Evolutionary conservation across 1,284 basidiomycete species (phyloP).

Genomic region (Cryptococcus sp.): DNA sequence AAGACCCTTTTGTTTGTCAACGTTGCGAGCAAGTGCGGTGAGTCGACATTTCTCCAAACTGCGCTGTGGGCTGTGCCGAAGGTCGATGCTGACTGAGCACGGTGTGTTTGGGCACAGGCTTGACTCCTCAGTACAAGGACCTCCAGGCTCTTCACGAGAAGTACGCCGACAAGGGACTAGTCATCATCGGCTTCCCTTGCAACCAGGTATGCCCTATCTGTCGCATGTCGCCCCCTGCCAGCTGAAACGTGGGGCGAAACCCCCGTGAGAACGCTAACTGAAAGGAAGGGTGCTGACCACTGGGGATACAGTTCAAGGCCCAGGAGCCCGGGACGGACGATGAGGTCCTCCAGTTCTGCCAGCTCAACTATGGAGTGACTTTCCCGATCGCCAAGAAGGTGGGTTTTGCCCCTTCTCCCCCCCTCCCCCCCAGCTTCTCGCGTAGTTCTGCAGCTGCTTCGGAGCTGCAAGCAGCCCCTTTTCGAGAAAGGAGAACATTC

Average conservation of each 20-base stretch:
- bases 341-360: constrained; percentile 57
- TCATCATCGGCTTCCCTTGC: constrained; percentile 84
- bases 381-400: constrained; percentile 79
- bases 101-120: constrained; percentile 52
- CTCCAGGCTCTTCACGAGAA: constrained; percentile 80
- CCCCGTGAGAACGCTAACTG: too few relatives aligned
- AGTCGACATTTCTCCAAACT: constrained; percentile 1
- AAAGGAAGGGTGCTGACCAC: too few relatives aligned
- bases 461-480: background rate
- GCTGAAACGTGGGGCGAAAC: background rate
- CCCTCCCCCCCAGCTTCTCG: too few relatives aligned
- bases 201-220: constrained; percentile 65
- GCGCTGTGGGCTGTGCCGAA: background rate
- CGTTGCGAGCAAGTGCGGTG: constrained; percentile 48
- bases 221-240: background rate
- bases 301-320: constrained; percentile 44
- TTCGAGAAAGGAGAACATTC: background rate
- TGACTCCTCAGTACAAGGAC: constrained; percentile 84
- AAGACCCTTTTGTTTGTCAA: constrained; percentile 50
- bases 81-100: background rate
- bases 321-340: constrained; percentile 75
- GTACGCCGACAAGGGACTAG: constrained; percentile 70
- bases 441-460: background rate
- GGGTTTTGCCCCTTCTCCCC: too few relatives aligned
- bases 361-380: constrained; percentile 73